phyloP scores from a whole-genome alignment of 495 filamentous ascomycete genomes.

The Daldinia caldariorum region DNA sequence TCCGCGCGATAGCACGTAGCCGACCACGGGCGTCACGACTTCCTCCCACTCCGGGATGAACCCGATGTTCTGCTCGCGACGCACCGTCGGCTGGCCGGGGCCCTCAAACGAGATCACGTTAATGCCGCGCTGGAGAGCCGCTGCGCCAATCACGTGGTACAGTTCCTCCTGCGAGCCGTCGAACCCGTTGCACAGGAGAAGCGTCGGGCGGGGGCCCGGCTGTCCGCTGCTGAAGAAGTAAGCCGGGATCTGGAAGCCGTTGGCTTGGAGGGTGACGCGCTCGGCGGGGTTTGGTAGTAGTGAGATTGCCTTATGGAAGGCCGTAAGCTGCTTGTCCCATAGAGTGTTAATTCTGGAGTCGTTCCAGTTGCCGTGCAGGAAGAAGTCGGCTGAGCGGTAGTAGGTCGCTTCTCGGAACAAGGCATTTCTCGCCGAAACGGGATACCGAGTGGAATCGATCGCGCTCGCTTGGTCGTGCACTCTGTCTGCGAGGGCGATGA shows the following conservation, averaged over 20 bases:
- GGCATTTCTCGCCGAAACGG: conserved; percentile 49
- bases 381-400: conserved; percentile 58
- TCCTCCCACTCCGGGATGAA: conserved; percentile 62
- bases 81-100: conserved; percentile 59
- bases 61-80: conserved; percentile 55
- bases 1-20: conserved; percentile 48
- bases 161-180: conserved; percentile 60
- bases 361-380: conserved; percentile 53
- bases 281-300: conserved; percentile 51
- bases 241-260: conserved; percentile 47
- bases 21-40: conserved; percentile 57
- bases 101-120: conserved; percentile 62
- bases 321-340: conserved; percentile 74
- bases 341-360: conserved; percentile 61
- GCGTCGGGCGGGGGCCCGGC: conserved; percentile 44
- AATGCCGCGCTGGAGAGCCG: conserved; percentile 55
- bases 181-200: conserved; percentile 55
- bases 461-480: conserved; percentile 18
- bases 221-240: conserved; percentile 44
- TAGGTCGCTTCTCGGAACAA: conserved; percentile 55
- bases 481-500: conserved; percentile 47
- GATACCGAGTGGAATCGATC: conserved; percentile 29
- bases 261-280: conserved; percentile 47
- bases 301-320: conserved; percentile 67
- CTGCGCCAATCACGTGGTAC: conserved; percentile 49